Conservation (phyloP, 441 rosid species). For the Jatropha podagrica region DNA sequence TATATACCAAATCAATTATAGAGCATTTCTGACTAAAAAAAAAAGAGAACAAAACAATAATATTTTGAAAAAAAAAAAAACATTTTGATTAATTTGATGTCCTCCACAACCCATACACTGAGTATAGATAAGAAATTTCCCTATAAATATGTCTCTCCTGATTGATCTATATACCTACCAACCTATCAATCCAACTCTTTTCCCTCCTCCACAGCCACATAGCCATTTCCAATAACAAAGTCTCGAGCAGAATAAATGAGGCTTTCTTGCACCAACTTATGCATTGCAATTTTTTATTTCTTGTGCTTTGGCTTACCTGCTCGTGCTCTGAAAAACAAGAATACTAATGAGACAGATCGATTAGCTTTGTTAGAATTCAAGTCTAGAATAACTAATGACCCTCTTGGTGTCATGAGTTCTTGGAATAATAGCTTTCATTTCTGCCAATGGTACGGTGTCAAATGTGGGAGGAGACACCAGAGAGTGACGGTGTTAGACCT, state of each 20-base stretch:
- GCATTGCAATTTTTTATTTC: background rate
- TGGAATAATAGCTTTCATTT: background rate
- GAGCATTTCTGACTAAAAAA: too few species aligned
- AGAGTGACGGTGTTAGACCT: background rate
- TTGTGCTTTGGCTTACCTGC: background rate
- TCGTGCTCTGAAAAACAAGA: background rate
- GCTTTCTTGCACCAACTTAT: background rate
- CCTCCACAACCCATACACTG: too few species aligned
- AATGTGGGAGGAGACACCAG: background rate
- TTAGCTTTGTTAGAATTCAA: background rate
- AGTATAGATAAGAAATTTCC: too few species aligned
- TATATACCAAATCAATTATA: too few species aligned
- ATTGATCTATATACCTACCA: too few species aligned
- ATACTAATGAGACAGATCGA: background rate
- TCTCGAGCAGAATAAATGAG: background rate
- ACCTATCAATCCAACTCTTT: too few species aligned
- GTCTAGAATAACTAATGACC: background rate
- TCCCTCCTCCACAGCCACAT: too few species aligned
- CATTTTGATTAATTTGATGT: too few species aligned
- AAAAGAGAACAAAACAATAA: too few species aligned
- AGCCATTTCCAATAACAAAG: too few species aligned
- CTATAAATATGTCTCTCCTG: too few species aligned
- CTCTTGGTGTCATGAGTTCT: background rate
- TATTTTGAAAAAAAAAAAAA: too few species aligned
- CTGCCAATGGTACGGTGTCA: background rate